Conservation (phyloP, 2,329 filamentous ascomycete species). For the Hymenoscyphus repandus region DNA sequence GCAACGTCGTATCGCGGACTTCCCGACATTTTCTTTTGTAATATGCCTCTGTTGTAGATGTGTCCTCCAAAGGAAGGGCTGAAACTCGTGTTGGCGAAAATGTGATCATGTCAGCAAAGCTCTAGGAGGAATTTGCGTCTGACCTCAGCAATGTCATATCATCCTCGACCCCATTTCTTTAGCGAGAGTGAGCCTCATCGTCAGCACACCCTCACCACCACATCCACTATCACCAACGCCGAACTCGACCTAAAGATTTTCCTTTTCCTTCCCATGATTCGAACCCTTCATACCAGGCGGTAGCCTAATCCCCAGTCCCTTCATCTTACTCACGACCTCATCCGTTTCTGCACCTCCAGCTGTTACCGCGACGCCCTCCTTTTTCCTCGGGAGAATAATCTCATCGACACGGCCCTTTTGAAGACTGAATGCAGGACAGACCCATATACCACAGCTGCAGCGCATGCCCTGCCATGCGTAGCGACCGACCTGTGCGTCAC, state of each 20-base stretch:
- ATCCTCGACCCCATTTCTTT: too few relatives aligned
- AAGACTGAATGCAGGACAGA: slow-evolving; percentile 84
- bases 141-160: too few relatives aligned
- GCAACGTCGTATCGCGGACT: too few relatives aligned
- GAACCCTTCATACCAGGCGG: slow-evolving; percentile 42
- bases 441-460: slow-evolving; percentile 87
- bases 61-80: too few relatives aligned
- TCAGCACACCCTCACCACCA: not conserved
- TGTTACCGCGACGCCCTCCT: slow-evolving; percentile 5
- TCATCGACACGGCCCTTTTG: slow-evolving; percentile 81
- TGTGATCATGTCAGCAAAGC: too few relatives aligned
- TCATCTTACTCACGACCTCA: slow-evolving; percentile 8
- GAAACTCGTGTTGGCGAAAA: too few relatives aligned
- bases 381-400: slow-evolving; percentile 14
- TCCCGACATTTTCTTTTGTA: too few relatives aligned
- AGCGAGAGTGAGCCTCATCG: too few relatives aligned
- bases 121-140: too few relatives aligned
- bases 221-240: not conserved
- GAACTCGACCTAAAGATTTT: slow-evolving; percentile 13
- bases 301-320: slow-evolving; percentile 45
- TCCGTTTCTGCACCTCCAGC: not conserved
- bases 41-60: too few relatives aligned
- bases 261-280: slow-evolving; percentile 15
- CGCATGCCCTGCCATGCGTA: slow-evolving; percentile 96
- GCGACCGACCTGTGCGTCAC: slow-evolving; percentile 77